Base-by-base conservation (phyloP, 306 rosid species). In the Cucurbita argyrosperma region DNA sequence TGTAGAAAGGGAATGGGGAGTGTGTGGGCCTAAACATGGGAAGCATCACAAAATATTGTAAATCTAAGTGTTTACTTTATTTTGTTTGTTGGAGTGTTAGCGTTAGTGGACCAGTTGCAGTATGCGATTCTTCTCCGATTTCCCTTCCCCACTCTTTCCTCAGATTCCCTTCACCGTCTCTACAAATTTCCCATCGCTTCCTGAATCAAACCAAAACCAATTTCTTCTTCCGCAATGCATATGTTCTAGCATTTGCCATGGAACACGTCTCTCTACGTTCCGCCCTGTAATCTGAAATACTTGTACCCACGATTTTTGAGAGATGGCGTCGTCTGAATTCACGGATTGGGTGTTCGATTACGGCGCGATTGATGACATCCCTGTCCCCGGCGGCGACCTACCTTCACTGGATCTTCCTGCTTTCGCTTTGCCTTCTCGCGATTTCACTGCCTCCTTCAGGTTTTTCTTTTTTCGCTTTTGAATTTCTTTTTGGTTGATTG, bases 341-440 rank as follows among this genome's bases (percentile, higher is more conserved):
- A 68, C 85, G 74, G 79, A 77, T 69, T 87, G 90, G 92, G 76
- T 75, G 23, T 77, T 86, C 60, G 96, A 91, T 79, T 89, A 83
- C 70, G 85, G 79, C 58, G 64, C 82, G 66, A 74, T 87, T 8
- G 96, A 82, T 39, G 83, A 80, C 85, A 81, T 86, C 85, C 76
- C 81, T 21, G 81, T 77, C 46, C 80, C 80, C 5, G 80, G 82
- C 23, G 78, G 78, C 12, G 78, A 75, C 47, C 72, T 75, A 15
- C 71, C 78, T 14, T 47, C 61, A 0, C 51, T 75, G 16, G 88
- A 81, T 80, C 80, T 85, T 7, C 79, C 90, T 37, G 65, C 47
- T 74, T 89, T 84, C 79, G 40, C 86, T 57, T 91, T 90, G 90
- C 77, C 87, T 60, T 76, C 90, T 54, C 65, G 79, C 58, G 72